Conservation (phyloP, 1,284 basidiomycete species). For the Cryptococcus depauperatus region DNA sequence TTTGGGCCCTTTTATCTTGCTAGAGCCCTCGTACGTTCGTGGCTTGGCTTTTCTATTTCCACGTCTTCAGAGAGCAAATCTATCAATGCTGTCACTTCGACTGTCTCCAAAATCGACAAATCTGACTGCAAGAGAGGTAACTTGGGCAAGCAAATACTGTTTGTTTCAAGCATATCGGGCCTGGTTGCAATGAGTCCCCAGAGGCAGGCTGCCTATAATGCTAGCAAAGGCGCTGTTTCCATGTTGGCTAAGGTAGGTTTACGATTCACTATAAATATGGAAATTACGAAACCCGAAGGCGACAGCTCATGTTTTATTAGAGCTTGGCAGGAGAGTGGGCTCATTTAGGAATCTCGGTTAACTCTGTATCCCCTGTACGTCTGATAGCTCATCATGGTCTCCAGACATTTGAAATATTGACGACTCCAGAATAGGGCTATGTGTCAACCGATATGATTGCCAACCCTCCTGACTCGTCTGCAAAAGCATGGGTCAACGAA, state of each 20-base stretch:
- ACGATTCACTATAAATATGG: not conserved
- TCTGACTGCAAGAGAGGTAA: constrained; percentile 7
- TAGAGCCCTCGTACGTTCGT: constrained; percentile 33
- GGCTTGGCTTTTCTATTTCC: constrained; percentile 28
- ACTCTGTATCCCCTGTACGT: constrained; percentile 40
- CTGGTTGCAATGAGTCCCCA: constrained; percentile 44
- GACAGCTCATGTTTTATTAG: too few species aligned
- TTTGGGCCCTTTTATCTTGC: constrained; percentile 39
- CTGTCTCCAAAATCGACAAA: not conserved
- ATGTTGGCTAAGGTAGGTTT: constrained; percentile 36
- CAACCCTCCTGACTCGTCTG: constrained; percentile 23
- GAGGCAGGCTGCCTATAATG: constrained; percentile 42
- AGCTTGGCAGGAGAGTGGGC: constrained; percentile 44
- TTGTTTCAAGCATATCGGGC: constrained; percentile 42
- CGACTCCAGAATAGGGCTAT: constrained; percentile 26
- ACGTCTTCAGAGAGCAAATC: constrained; percentile 4
- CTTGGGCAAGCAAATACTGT: constrained; percentile 43
- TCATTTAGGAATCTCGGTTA: constrained; percentile 37
- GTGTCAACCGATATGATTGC: constrained; percentile 45
- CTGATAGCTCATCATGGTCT: not conserved
- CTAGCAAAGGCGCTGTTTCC: constrained; percentile 40
- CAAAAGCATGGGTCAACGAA: constrained; percentile 22
- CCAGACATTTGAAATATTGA: not conserved
- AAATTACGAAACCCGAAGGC: too few species aligned
- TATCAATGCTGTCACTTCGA: not conserved